Percentiles rank a stretch among this genome's conserved stretches.
Evolutionary conservation across 441 rosid species (phyloP).

Genomic region (Pelargonium australe): DNA sequence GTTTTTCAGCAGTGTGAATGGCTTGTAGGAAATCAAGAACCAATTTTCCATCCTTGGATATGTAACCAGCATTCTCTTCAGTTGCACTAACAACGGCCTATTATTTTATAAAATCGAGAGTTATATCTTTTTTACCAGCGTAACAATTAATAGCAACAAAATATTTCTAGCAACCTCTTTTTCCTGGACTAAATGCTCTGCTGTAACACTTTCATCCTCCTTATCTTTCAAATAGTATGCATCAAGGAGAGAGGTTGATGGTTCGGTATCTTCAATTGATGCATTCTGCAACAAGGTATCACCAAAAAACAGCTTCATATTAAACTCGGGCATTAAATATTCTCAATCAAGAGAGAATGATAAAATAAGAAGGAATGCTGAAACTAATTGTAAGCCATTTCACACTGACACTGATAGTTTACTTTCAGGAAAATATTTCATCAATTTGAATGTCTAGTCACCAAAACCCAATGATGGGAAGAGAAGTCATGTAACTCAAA

Average conservation of each 20-base stretch:
- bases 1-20: slow-evolving; percentile 79
- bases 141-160: slow-evolving; percentile 12
- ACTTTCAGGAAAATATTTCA: neutral
- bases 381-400: slow-evolving; percentile 9
- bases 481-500: neutral
- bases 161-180: slow-evolving; percentile 37
- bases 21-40: slow-evolving; percentile 78
- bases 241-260: slow-evolving; percentile 55
- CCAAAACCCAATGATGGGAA: neutral
- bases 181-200: slow-evolving; percentile 31
- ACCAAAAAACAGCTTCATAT: slow-evolving; percentile 16
- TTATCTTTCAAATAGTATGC: slow-evolving; percentile 60
- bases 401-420: neutral
- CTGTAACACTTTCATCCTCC: slow-evolving; percentile 30
- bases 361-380: neutral
- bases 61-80: slow-evolving; percentile 50
- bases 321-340: neutral
- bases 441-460: neutral
- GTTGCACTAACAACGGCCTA: slow-evolving; percentile 46
- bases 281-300: slow-evolving; percentile 36
- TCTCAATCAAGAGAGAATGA: neutral
- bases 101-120: slow-evolving; percentile 24
- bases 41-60: slow-evolving; percentile 64
- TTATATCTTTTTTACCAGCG: slow-evolving; percentile 13
- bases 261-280: slow-evolving; percentile 26